Evolutionary conservation across 768 basidiomycete species (phyloP).

Genomic region (Filobasidium floriforme): DNA sequence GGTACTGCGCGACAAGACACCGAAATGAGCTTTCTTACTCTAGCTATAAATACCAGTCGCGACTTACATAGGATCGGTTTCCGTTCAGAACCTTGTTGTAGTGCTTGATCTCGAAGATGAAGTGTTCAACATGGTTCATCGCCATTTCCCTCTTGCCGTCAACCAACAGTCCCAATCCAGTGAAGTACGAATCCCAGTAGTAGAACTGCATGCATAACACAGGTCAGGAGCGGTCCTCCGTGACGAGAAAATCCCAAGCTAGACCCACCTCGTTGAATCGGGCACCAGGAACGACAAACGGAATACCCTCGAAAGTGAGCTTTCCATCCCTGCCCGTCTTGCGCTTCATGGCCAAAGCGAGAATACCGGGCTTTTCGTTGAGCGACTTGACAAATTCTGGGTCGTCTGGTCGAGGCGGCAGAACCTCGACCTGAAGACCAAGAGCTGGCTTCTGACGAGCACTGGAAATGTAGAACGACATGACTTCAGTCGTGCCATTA

Average conservation of each 20-base stretch:
- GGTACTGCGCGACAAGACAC: constrained; percentile 54
- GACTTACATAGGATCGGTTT: constrained; percentile 61
- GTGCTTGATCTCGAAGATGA: constrained; percentile 97
- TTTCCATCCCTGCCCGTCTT: constrained; percentile 70
- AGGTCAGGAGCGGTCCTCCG: constrained; percentile 56
- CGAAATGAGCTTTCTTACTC: background rate
- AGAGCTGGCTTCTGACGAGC: constrained; percentile 87
- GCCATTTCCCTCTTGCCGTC: constrained; percentile 92
- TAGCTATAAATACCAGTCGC: background rate
- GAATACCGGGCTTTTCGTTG: constrained; percentile 85
- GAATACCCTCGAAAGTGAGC: constrained; percentile 74
- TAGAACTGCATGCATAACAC: constrained; percentile 55
- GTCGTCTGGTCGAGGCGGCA: constrained; percentile 80
- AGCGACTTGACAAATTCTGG: constrained; percentile 81
- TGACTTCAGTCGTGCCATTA: background rate
- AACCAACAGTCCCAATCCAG: constrained; percentile 83
- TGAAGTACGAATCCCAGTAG: constrained; percentile 73
- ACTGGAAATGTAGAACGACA: constrained; percentile 22
- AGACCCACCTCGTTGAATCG: constrained; percentile 43
- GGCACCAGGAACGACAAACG: constrained; percentile 87
- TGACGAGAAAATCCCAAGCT: background rate
- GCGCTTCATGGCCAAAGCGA: constrained; percentile 92
- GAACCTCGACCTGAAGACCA: constrained; percentile 81
- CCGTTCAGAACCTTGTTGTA: constrained; percentile 87
- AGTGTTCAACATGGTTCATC: constrained; percentile 96